Conservation (phyloP, 73 alveolate genomes). For the Paramecium primaurelia region DNA sequence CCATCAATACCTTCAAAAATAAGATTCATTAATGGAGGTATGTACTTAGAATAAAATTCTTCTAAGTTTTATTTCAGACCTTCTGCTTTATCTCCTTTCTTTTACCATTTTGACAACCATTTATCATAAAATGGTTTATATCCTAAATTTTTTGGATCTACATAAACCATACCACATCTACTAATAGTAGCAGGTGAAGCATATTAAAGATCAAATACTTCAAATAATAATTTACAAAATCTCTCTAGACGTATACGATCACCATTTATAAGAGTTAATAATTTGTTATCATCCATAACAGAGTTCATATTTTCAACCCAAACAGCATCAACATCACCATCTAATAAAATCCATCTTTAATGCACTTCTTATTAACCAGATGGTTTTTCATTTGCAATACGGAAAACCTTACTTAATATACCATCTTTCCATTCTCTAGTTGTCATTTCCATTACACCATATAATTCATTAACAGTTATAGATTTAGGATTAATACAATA, state of each 20-base stretch:
- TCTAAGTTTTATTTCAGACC: conserved; percentile 2
- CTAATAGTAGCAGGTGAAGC: conserved; percentile 99
- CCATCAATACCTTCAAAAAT: conserved; percentile 85
- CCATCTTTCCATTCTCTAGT: conserved; percentile 98
- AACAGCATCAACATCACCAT: conserved; percentile 99
- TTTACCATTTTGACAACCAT: conserved; percentile 59
- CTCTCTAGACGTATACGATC: conserved; percentile 98
- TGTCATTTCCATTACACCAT: conserved; percentile 74
- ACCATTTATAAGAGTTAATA: conserved; percentile 97
- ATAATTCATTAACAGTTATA: conserved; percentile 78
- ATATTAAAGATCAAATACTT: conserved; percentile 75
- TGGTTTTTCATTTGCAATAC: conserved; percentile 59
- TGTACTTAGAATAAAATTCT: conserved; percentile 69
- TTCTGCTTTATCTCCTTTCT: conserved; percentile 6
- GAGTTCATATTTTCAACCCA: conserved; percentile 99
- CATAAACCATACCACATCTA: conserved; percentile 99
- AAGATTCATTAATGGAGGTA: conserved; percentile 76
- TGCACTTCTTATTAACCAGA: conserved; percentile 51
- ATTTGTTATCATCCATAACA: conserved; percentile 98
- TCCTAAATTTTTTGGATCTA: conserved; percentile 73
- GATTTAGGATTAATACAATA: conserved; percentile 86
- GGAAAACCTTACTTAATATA: conserved; percentile 45
- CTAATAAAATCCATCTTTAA: conserved; percentile 95
- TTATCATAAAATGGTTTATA: conserved; percentile 66
- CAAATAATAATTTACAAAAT: conserved; percentile 85